Percentiles rank a stretch among this genome's conserved stretches.
These are phyloP conservation scores for Ailanthus altissimus DNA, from an alignment of 345 rosid genomes.

Conservation along the genomic window DNA sequence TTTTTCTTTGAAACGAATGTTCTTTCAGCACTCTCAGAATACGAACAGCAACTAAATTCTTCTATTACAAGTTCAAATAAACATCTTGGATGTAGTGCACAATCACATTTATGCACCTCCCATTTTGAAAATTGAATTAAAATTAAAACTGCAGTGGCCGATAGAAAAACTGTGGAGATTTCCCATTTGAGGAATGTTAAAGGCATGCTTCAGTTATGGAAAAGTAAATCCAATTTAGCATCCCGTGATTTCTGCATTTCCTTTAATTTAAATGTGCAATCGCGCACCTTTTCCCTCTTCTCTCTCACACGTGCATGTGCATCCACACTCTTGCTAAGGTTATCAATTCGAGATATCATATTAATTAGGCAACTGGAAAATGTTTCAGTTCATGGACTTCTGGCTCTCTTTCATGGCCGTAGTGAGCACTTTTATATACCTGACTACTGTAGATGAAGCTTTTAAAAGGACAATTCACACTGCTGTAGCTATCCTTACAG, in stretches of 20 bases:
- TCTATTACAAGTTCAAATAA: neutral
- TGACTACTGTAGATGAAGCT: conserved; percentile 69
- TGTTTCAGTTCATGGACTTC: conserved; percentile 95
- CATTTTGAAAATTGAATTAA: neutral
- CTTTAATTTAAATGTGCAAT: neutral
- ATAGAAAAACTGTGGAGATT: conserved; percentile 5
- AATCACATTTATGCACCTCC: neutral
- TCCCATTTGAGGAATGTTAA: neutral
- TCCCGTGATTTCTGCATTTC: neutral
- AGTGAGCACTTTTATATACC: conserved; percentile 80
- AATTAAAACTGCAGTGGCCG: neutral
- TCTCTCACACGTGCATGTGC: neutral
- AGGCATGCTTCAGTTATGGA: neutral
- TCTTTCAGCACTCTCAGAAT: neutral
- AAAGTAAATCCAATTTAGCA: conserved; percentile 3
- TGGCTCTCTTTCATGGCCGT: conserved; percentile 99
- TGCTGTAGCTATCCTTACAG: conserved; percentile 83
- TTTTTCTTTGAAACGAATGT: neutral
- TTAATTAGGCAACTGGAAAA: conserved; percentile 18
- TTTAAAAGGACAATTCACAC: conserved; percentile 79
- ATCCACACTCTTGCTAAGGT: neutral
- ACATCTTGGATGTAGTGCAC: neutral
- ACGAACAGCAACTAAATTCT: neutral
- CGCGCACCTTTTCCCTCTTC: neutral
- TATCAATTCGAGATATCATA: conserved; percentile 24